These are phyloP conservation scores for Entomortierella chlamydospora DNA, from an alignment of 192 early-diverging fungal genomes.

Conservation along the genomic window DNA sequence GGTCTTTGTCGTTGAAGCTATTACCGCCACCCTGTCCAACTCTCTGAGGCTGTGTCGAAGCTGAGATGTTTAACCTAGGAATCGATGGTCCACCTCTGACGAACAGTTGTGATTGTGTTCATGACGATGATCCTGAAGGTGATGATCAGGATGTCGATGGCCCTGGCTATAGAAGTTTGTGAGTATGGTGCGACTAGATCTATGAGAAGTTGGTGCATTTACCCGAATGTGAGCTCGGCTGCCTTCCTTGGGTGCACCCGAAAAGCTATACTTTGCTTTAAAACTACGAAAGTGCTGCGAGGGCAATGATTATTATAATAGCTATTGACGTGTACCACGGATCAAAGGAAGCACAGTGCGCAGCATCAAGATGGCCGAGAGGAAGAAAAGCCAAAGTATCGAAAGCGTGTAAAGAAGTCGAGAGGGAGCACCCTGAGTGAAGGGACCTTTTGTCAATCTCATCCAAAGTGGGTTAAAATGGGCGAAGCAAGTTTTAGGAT, in stretches of 20 bases:
- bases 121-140: too few relatives aligned
- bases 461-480: slow-evolving; percentile 26
- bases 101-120: too few relatives aligned
- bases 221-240: slow-evolving; percentile 19
- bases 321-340: slow-evolving; percentile 5
- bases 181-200: neutral
- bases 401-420: slow-evolving; percentile 18
- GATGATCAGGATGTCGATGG: neutral
- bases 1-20: neutral
- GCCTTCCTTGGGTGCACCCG: slow-evolving; percentile 25
- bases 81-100: too few relatives aligned
- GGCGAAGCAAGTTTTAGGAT: neutral
- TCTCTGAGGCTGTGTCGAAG: neutral
- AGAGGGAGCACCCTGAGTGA: slow-evolving; percentile 14
- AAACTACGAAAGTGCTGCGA: slow-evolving; percentile 27
- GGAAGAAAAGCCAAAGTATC: slow-evolving; percentile 29
- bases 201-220: neutral
- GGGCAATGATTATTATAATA: neutral
- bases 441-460: slow-evolving; percentile 26
- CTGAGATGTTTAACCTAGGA: neutral
- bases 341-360: slow-evolving; percentile 28
- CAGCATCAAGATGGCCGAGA: slow-evolving; percentile 34
- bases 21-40: neutral
- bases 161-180: neutral
- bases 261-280: slow-evolving; percentile 33